These are phyloP conservation scores for Thelephora aurantiotincta DNA, from an alignment of 768 basidiomycete species.

Conservation along the genomic window DNA sequence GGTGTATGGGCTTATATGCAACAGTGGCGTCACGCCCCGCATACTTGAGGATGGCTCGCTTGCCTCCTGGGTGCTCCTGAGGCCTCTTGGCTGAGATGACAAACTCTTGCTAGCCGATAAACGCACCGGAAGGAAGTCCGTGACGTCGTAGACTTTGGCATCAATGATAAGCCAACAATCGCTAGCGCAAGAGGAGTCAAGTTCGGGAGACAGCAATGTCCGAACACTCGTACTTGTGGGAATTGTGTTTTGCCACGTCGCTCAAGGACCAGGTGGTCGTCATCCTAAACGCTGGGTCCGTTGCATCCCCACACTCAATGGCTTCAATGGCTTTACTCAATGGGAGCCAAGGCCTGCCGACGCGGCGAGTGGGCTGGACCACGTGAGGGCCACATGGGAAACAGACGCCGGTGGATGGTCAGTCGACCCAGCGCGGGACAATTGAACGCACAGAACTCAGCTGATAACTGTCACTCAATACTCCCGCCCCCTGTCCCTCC, in stretches of 20 bases:
- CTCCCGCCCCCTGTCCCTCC: not conserved
- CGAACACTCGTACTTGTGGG: slow-evolving; percentile 26
- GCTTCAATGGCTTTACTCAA: too few species aligned
- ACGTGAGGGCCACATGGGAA: not conserved
- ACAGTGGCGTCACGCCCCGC: slow-evolving; percentile 77
- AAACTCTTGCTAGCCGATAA: not conserved
- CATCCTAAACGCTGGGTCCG: too few species aligned
- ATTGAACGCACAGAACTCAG: slow-evolving; percentile 12
- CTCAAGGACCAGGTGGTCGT: slow-evolving; percentile 30
- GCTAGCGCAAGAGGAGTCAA: slow-evolving; percentile 18
- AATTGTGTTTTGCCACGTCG: slow-evolving; percentile 49
- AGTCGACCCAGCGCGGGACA: not conserved
- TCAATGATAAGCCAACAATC: slow-evolving; percentile 80
- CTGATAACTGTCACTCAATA: slow-evolving; percentile 13
- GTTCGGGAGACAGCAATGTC: not conserved
- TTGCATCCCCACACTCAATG: too few species aligned
- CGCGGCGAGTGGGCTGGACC: not conserved
- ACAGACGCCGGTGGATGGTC: not conserved
- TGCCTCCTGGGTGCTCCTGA: slow-evolving; percentile 72
- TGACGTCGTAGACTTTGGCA: slow-evolving; percentile 76
- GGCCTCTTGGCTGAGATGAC: not conserved
- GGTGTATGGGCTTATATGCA: slow-evolving; percentile 73
- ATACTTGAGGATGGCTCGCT: slow-evolving; percentile 68
- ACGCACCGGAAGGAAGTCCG: slow-evolving; percentile 55
- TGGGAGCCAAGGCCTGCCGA: too few species aligned